Base-by-base conservation (phyloP, 2,329 filamentous ascomycete genomes). In the Penicillium vulpinum region DNA sequence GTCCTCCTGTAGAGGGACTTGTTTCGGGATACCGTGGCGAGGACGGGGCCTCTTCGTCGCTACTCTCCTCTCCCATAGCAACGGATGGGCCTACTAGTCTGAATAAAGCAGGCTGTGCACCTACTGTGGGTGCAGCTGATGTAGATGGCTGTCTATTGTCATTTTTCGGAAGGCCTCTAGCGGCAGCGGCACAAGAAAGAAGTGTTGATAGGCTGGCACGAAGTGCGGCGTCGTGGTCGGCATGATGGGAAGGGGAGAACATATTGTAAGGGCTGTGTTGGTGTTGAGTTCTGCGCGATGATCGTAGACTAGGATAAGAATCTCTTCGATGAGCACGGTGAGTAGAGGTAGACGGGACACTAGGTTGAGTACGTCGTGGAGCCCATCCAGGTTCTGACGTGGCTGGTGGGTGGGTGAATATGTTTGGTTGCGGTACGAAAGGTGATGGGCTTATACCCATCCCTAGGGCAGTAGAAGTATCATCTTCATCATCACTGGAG, bases 131-230 rank as follows among this genome's bases (percentile, higher is more conserved):
- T n/a, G 65, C 62, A 13, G 65, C 51, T 21, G 58, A 55, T 6
- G 62, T 28, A 0, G 60, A 47, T 9, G 62, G 18, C 0, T 69
- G 73, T 45, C 70, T 70, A 38, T 59, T 69, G 45, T 74, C 77
- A 57, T 67, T 67, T 70, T 94, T 96, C 0, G 88, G 86, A 16
- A 94, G 80, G 4, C 89, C 89, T 41, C 94, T 85, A 1, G 93
- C 94, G 0, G 93, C 94, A 3, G 92, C 92, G 0, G 92, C 93
- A 68, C 91, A 96, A n/a, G 93, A 97, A 13, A 99, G 84, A 13
- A 99, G 83, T 0, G 94, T 97, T 0, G 92, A 96, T n/a, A 99
- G 82, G 47, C 91, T 96, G 21, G 94, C 92, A 33, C 94, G 88
- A 11, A 99, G 82, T 2, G 92, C 94, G 29, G 92, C 94, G 67